Percentiles rank a stretch among this genome's conserved stretches.
Evolutionary conservation across 352 stramenopile species (phyloP).

Genomic region (Globisporangium megalacanthum): DNA sequence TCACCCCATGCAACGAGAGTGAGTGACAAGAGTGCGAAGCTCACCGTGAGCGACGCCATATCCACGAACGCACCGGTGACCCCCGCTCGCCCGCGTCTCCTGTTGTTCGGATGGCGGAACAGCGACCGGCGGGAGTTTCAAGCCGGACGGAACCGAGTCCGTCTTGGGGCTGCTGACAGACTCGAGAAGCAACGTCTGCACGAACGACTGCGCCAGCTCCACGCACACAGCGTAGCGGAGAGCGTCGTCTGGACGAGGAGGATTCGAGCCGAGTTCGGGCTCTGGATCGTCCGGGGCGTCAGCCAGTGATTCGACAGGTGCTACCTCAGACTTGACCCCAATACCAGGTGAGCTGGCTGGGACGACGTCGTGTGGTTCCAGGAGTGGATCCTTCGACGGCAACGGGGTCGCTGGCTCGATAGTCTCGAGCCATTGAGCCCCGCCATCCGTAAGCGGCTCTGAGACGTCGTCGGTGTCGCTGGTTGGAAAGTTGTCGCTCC

Average conservation of each 20-base stretch:
- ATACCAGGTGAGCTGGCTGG: too few species aligned
- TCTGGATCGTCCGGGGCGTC: background rate
- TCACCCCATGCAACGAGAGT: background rate
- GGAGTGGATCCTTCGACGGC: too few species aligned
- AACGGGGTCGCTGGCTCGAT: too few species aligned
- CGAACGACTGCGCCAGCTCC: slow-evolving; percentile 1
- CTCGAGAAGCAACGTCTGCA: background rate
- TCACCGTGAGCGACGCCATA: too few species aligned
- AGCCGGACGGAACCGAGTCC: background rate
- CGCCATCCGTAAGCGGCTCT: too few species aligned
- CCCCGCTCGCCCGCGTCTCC: background rate
- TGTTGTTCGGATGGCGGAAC: background rate
- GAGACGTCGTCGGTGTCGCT: too few species aligned
- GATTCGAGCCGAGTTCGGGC: background rate
- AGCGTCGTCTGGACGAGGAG: background rate
- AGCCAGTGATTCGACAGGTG: background rate
- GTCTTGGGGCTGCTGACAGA: background rate
- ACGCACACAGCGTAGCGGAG: background rate
- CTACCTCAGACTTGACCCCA: background rate
- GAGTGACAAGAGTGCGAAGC: too few species aligned
- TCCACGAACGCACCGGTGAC: background rate
- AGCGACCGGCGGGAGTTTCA: background rate
- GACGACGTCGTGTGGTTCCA: too few species aligned
- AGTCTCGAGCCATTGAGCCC: too few species aligned
- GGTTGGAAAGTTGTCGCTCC: too few species aligned